These are phyloP conservation scores for Oidiodendron maius DNA, from an alignment of 495 filamentous ascomycete species.

Conservation along the genomic window DNA sequence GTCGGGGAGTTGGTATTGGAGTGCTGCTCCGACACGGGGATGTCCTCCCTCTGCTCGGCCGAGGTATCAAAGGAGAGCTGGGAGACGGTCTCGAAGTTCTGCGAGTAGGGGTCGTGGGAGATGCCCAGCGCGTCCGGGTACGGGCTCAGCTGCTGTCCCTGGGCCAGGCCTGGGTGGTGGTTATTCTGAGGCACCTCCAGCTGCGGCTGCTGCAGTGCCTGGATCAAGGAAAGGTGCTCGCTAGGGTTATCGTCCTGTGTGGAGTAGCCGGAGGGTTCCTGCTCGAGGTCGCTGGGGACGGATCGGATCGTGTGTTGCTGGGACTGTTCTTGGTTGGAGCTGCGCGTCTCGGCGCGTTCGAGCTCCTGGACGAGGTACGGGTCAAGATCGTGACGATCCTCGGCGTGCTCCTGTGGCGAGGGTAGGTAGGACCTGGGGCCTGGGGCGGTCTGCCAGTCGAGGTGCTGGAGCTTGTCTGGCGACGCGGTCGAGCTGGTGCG, in stretches of 20 bases:
- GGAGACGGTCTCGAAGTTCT: conserved; percentile 45
- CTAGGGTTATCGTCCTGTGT: conserved; percentile 14
- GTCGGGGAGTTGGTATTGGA: conserved; percentile 34
- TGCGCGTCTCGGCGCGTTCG: not conserved
- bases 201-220: conserved; percentile 13
- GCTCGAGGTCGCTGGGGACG: conserved; percentile 7
- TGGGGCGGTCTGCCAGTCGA: conserved; percentile 24
- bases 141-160: conserved; percentile 7
- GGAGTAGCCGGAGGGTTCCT: not conserved
- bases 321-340: conserved; percentile 12
- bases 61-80: conserved; percentile 60
- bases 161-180: conserved; percentile 15
- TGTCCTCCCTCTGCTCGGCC: conserved; percentile 28
- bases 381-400: conserved; percentile 23
- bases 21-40: conserved; percentile 30
- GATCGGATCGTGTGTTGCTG: conserved; percentile 24
- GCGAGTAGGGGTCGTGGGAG: not conserved
- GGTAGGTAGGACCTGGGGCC: conserved; percentile 22
- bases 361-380: conserved; percentile 13
- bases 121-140: not conserved
- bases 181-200: conserved; percentile 10
- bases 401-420: conserved; percentile 23
- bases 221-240: conserved; percentile 11
- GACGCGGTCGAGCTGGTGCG: conserved; percentile 33
- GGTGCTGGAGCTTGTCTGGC: conserved; percentile 29